These are phyloP conservation scores for Hyaloperonospora arabidopsidis DNA, from an alignment of 352 stramenopile species.

Conservation along the genomic window DNA sequence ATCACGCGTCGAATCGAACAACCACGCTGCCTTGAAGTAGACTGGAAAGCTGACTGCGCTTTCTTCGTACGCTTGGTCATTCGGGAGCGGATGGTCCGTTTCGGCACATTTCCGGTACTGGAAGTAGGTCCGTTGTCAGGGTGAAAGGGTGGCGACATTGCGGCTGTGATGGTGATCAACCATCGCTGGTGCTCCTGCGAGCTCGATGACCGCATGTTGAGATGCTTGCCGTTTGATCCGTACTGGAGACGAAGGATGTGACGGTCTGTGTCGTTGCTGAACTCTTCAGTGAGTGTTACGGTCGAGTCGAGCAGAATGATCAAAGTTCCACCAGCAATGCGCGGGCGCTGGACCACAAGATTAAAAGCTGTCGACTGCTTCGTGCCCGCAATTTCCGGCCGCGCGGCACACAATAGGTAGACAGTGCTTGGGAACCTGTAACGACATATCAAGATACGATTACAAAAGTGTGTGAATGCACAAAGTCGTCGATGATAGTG, in stretches of 20 bases:
- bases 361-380: conserved; percentile 4
- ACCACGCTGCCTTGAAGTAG: not conserved
- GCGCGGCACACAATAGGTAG: conserved; percentile 6
- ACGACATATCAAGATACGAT: not conserved
- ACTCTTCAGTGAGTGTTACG: conserved; percentile 5
- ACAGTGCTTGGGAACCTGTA: conserved; percentile 21
- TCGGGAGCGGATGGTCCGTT: not conserved
- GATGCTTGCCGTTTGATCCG: conserved; percentile 4
- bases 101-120: not conserved
- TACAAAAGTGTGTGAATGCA: not conserved
- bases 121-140: not conserved
- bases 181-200: conserved; percentile 9
- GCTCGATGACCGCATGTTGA: conserved; percentile 15
- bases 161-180: conserved; percentile 7
- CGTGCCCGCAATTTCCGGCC: conserved; percentile 2
- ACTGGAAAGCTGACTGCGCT: not conserved
- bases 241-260: conserved; percentile 19
- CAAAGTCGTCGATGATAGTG: not conserved
- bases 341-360: conserved; percentile 20
- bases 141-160: not conserved
- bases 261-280: conserved; percentile 3
- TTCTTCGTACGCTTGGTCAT: not conserved
- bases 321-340: conserved; percentile 15
- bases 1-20: conserved; percentile 11
- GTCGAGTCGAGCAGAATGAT: conserved; percentile 19